Base-by-base conservation (phyloP, 176 grass and related monocot genomes). In the Cenchrus americanus region DNA sequence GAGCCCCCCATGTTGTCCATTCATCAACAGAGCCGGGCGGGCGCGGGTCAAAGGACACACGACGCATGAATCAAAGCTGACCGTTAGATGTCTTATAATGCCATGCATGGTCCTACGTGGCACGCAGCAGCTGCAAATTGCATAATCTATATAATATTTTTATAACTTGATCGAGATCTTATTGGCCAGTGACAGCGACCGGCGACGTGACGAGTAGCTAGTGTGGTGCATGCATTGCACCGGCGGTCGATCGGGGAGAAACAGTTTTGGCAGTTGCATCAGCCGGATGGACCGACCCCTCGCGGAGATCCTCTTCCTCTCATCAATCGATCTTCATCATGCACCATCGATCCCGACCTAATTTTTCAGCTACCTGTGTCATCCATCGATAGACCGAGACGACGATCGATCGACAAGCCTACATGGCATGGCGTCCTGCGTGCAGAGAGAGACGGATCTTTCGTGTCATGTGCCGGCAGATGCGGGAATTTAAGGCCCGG, bases 231-330 rank as follows among this genome's bases (percentile, higher is more conserved):
- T 62, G 60, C 23, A 27, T 22, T 1, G 10, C 5, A 4, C 2
- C 40, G 18, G 5, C 4, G 7, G n/a, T 2, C 12, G 26, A 13
- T 4, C 5, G 1, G 61, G 15, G 1, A 14, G 55, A 77, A 42
- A 77, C 75, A 77, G 75, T 77, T 77, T 62, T 62, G 75, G 75
- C 75, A 46, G 75, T 78, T 78, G 75, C 75, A 77, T 62, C 27
- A 1, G 27, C 57, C 22, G 21, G 75, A 17, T 10, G 46, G 69
- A 7, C 68, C 32, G 69, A 7, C 68, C 32, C 41, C 18, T 21
- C 8, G 12, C 21, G 21, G 3, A 21, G 37, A 43, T 70, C 67
- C 6, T 8, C 14, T 5, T 21, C 27, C 17, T 64, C 62, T n/a
- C 1, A 30, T 30, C 27, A 2, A 30, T 30, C 27, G 1, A 30